A percentile compares a stretch with the other conserved stretches of the same genome.
Conservation (phyloP, 2,329 filamentous ascomycete genomes). For the Aschersonia sp. region DNA sequence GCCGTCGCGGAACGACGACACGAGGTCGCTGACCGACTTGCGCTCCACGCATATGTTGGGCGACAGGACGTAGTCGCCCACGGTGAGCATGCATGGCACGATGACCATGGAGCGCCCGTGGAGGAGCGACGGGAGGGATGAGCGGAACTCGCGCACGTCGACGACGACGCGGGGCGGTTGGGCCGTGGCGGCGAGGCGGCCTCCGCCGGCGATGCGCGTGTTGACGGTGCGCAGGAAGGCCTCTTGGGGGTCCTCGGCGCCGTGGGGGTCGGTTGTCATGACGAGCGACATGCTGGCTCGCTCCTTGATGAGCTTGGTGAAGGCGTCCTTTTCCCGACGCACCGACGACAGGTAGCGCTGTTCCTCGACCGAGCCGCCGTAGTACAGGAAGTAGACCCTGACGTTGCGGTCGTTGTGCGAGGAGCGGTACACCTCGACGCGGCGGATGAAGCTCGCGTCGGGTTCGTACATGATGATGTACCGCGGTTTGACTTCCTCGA, state of each 20-base stretch:
- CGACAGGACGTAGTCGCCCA: conserved; percentile 90
- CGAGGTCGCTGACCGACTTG: conserved; percentile 83
- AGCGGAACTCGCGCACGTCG: conserved; percentile 92
- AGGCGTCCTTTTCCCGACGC: conserved; percentile 90
- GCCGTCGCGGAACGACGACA: conserved; percentile 83
- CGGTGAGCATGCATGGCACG: conserved; percentile 88
- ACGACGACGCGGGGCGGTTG: conserved; percentile 84
- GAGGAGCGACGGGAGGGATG: conserved; percentile 76
- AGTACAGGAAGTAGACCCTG: conserved; percentile 93
- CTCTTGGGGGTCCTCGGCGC: conserved; percentile 71
- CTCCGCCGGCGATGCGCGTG: conserved; percentile 89
- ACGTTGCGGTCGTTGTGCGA: conserved; percentile 84
- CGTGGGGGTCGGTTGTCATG: conserved; percentile 56
- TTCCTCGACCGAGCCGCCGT: conserved; percentile 87
- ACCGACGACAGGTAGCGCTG: conserved; percentile 83
- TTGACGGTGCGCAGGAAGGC: conserved; percentile 90
- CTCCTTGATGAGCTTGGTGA: conserved; percentile 89
- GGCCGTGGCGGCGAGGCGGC: conserved; percentile 67
- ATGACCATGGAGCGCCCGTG: conserved; percentile 81
- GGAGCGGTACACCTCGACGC: conserved; percentile 90
- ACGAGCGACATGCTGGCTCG: conserved; percentile 86
- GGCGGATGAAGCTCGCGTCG: conserved; percentile 82
- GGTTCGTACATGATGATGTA: conserved; percentile 99
- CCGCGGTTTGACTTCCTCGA: conserved; percentile 83
- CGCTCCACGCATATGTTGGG: conserved; percentile 88